Percentiles rank a stretch among this genome's conserved stretches.
These are phyloP conservation scores for Penicillium sp. DNA, from an alignment of 2,329 filamentous ascomycete species.

Conservation along the genomic window DNA sequence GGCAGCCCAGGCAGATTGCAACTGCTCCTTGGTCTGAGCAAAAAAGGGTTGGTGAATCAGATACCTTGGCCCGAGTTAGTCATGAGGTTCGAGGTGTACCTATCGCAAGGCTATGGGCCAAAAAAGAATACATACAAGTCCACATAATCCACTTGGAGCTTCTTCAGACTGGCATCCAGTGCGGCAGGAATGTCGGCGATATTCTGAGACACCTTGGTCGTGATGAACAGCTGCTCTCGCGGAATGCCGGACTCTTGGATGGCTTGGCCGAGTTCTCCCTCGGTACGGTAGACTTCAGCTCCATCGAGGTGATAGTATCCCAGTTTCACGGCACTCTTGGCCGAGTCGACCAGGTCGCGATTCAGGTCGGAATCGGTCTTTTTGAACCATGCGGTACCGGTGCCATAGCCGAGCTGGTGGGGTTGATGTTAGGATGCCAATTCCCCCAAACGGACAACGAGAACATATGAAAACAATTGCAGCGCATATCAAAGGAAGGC, in stretches of 20 bases:
- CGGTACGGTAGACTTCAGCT: slow-evolving; percentile 60
- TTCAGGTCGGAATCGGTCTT: slow-evolving; percentile 53
- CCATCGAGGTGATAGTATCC: slow-evolving; percentile 67
- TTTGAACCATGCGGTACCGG: slow-evolving; percentile 69
- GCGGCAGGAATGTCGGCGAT: slow-evolving; percentile 60
- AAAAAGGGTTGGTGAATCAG: slow-evolving; percentile 66
- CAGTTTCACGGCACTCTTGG: slow-evolving; percentile 61
- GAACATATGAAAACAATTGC: neutral
- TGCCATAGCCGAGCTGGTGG: slow-evolving; percentile 61
- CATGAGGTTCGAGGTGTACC: neutral
- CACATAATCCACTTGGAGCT: slow-evolving; percentile 64
- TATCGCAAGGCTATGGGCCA: neutral
- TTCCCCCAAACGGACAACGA: neutral
- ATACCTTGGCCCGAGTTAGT: slow-evolving; percentile 48
- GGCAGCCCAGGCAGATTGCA: slow-evolving; percentile 62
- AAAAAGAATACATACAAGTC: slow-evolving; percentile 54
- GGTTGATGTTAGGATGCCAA: neutral
- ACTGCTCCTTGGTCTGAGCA: slow-evolving; percentile 55
- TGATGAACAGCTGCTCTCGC: slow-evolving; percentile 55
- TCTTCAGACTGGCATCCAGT: slow-evolving; percentile 60
- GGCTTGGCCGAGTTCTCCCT: slow-evolving; percentile 53
- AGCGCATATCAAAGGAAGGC: neutral
- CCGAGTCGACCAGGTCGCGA: slow-evolving; percentile 56
- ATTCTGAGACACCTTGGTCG: slow-evolving; percentile 60
- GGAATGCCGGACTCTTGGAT: slow-evolving; percentile 52